These are phyloP conservation scores for Didymella segeticola DNA, from an alignment of 2,329 filamentous ascomycete genomes.

Conservation along the genomic window DNA sequence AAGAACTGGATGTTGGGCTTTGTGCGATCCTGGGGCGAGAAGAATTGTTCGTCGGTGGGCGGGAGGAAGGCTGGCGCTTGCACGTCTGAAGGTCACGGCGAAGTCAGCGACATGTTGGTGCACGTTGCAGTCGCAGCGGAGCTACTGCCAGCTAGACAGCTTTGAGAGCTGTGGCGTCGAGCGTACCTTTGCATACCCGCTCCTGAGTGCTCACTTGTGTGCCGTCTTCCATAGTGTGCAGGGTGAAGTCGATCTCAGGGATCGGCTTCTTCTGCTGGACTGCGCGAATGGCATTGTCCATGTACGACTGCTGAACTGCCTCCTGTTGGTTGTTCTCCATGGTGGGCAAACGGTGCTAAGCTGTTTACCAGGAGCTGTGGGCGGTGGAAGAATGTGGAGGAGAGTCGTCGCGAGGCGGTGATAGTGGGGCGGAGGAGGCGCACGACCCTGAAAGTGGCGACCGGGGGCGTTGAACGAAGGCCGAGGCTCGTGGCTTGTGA, in stretches of 20 bases:
- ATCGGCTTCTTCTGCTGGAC: slow-evolving; percentile 94
- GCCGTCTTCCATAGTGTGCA: slow-evolving; percentile 98
- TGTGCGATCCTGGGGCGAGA: slow-evolving; percentile 79
- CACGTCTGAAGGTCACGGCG: slow-evolving; percentile 70
- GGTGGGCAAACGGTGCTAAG: slow-evolving; percentile 27
- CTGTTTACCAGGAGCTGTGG: slow-evolving; percentile 30
- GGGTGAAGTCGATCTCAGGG: slow-evolving; percentile 97
- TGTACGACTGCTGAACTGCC: slow-evolving; percentile 52
- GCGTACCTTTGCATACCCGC: slow-evolving; percentile 94
- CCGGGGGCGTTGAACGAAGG: slow-evolving; percentile 34
- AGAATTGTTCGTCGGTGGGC: slow-evolving; percentile 93
- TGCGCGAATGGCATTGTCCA: slow-evolving; percentile 91
- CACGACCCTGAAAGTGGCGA: slow-evolving; percentile 37
- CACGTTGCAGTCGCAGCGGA: background rate
- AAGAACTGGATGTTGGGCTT: slow-evolving; percentile 95
- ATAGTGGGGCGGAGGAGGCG: slow-evolving; percentile 41
- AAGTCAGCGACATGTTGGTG: slow-evolving; percentile 37
- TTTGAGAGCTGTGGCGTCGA: slow-evolving; percentile 6
- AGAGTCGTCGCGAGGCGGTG: slow-evolving; percentile 33
- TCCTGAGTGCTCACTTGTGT: slow-evolving; percentile 93
- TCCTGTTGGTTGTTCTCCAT: slow-evolving; percentile 47
- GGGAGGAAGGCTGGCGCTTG: slow-evolving; percentile 95
- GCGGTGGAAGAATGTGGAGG: slow-evolving; percentile 33
- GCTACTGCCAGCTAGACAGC: slow-evolving; percentile 7
- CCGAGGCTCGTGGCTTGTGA: slow-evolving; percentile 36